Evolutionary conservation across 768 basidiomycete species (phyloP), one percentile per base, ranked within the genome.

Genomic region (Psilocybe sp.): DNA sequence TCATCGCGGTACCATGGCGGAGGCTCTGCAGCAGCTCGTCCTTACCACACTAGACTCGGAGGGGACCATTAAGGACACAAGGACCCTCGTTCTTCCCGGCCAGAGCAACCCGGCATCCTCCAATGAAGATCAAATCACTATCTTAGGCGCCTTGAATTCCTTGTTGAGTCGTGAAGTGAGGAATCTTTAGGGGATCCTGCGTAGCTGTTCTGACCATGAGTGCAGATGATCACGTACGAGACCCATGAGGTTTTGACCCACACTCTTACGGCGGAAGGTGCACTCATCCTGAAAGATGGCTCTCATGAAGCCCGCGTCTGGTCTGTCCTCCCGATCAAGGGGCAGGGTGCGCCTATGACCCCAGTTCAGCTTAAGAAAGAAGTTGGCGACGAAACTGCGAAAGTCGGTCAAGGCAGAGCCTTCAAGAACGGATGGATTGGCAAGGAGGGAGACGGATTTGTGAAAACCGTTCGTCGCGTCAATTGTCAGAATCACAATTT

Each of bases 381-480:
- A 51, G 80, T 98, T 12, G 96, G 96, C 12, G 88, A 90, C 50
- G 93, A 97, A 59, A 79, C 83, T 6, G 85, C 92, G 13, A 97
- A 95, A 71, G 81, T 98, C 50, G 97, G 97, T 1, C 97, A 98
- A 71, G 88, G 88, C 8, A 81, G 89, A 56, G 97, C 96, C 15
- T 97, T 99, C 80, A 98, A 95, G 74, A 93, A 89, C 59, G 90
- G 89, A 49, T 99, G 97, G 97, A 92, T 98, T 54, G 78, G 75
- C 16, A 98, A 98, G 68, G 89, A 96, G 55, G 92, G 89, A 7
- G 79, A 82, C 54, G 91, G 89, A 15, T 81, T 99, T 56, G 82
- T 96, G 40, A 89, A 89, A 72, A 75, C 85, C 54, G 95, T 96
- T 54, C 57, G 90, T 79, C 10, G 49, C 38, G 19, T 46, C 42